phyloP scores from a whole-genome alignment of 1,284 basidiomycete genomes.

The Trichosporon ovoides region DNA sequence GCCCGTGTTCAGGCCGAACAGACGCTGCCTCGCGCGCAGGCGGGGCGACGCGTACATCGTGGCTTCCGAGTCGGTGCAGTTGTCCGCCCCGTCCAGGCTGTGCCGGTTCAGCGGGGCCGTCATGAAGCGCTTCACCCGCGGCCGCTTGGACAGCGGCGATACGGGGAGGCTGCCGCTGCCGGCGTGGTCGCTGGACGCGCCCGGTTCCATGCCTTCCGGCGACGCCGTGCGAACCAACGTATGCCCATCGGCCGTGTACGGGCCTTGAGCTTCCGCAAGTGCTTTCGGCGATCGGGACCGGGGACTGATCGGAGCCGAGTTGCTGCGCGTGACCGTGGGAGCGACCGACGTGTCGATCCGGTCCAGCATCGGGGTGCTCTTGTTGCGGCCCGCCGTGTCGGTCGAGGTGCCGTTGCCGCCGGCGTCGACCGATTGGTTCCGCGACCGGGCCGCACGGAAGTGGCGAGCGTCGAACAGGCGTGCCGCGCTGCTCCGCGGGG shows the following conservation, averaged over 20 bases:
- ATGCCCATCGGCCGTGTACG: neutral
- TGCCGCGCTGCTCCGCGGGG: neutral
- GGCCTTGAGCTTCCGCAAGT: neutral
- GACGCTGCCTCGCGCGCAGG: constrained; percentile 10
- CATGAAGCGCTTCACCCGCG: constrained; percentile 5
- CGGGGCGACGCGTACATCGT: constrained; percentile 13
- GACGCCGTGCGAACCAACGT: neutral
- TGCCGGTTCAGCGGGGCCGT: constrained; percentile 4
- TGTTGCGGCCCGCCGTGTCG: neutral
- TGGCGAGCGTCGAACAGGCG: neutral
- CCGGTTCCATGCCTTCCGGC: neutral
- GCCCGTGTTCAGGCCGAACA: constrained; percentile 9
- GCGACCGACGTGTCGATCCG: neutral
- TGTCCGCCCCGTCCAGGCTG: constrained; percentile 10
- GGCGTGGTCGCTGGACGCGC: constrained; percentile 2
- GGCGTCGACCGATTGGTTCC: neutral
- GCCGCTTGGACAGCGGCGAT: neutral
- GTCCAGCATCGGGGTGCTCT: constrained; percentile 5
- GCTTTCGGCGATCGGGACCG: neutral
- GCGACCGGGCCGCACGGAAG: neutral
- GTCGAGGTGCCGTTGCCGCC: constrained; percentile 3
- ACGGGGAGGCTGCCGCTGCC: constrained; percentile 5
- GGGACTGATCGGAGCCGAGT: constrained; percentile 10
- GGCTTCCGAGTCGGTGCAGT: constrained; percentile 20
- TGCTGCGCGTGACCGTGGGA: constrained; percentile 8